Conservation (phyloP, 192 early-diverging fungal genomes). For the Backusella westeae region DNA sequence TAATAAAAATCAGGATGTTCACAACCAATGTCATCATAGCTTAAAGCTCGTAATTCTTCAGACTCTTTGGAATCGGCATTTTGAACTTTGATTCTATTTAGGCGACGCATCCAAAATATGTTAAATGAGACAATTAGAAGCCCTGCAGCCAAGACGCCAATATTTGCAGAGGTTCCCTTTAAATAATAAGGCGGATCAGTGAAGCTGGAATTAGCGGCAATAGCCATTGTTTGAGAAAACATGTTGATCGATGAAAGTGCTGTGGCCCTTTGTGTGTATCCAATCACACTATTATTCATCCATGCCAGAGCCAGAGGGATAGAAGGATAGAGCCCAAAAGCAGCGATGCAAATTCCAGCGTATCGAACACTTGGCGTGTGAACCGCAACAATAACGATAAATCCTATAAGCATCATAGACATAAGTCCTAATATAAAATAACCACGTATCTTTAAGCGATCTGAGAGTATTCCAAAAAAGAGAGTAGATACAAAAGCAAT, state of each 20-base stretch:
- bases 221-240: constrained; percentile 12
- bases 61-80: neutral
- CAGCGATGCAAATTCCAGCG: constrained; percentile 6
- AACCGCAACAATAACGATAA: constrained; percentile 8
- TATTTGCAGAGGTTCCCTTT: neutral
- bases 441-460: neutral
- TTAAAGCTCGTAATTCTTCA: neutral
- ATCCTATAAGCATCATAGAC: neutral
- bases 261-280: constrained; percentile 10
- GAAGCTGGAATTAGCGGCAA: constrained; percentile 9
- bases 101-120: neutral
- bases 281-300: constrained; percentile 17
- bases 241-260: neutral
- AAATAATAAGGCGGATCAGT: constrained; percentile 13
- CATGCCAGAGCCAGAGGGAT: constrained; percentile 12
- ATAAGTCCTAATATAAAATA: neutral
- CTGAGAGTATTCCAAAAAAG: neutral
- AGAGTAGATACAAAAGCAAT: constrained; percentile 17
- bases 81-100: neutral
- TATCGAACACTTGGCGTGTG: neutral
- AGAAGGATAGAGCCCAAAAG: constrained; percentile 14
- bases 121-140: neutral
- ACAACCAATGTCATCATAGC: constrained; percentile 8
- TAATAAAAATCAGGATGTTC: constrained; percentile 22
- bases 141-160: neutral